Base-by-base conservation (phyloP, 2,329 filamentous ascomycete genomes). In the Nigrospora oryzae region DNA sequence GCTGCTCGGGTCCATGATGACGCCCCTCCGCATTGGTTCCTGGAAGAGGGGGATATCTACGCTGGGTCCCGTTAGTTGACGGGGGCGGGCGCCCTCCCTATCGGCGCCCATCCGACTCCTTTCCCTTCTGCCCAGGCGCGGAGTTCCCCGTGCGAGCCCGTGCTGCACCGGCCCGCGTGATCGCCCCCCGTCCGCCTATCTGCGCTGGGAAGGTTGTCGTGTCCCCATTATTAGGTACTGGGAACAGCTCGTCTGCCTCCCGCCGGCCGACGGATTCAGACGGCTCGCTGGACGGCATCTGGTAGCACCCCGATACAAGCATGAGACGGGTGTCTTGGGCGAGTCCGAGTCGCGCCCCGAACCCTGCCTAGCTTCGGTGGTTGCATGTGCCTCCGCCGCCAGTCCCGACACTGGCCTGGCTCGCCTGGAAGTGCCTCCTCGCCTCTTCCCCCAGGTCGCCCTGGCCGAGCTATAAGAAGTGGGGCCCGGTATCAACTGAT, bases 211-310 rank as follows among this genome's bases (percentile, higher is more conserved):
- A 28, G 15, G 38, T 40, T 19, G 28, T 13, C 38, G 32, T 31
- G 32, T 38, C 36, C 14, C 19, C 36, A 17, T 19, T n/a, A 11
- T 33, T 41, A 34, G 39, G 35, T 31, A 33, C 41, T 35, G 17
- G 41, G 37, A 16, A 36, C 34, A 6, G 23, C 23, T 28, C 23
- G 23, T 10, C 23, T 41, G 17, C 15, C 33, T 36, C 40, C n/a
- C 14, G 23, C 43, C 39, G 30, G 14, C 46, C 46, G 46, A 47
- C 46, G 46, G 46, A 44, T 47, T 42, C 46, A 47, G 46, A 35
- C 46, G 46, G 46, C 42, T 35, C 31, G 38, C 11, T 17, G 13
- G 16, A 34, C n/a, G 39, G 32, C 14, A 12, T 16, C 12, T 23
- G 5, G 19, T 41, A 41, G 32, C 39, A 41, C 39, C 39, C 34